phyloP scores from a whole-genome alignment of 78 protist genomes.

The Monocercomonoides exilis region DNA sequence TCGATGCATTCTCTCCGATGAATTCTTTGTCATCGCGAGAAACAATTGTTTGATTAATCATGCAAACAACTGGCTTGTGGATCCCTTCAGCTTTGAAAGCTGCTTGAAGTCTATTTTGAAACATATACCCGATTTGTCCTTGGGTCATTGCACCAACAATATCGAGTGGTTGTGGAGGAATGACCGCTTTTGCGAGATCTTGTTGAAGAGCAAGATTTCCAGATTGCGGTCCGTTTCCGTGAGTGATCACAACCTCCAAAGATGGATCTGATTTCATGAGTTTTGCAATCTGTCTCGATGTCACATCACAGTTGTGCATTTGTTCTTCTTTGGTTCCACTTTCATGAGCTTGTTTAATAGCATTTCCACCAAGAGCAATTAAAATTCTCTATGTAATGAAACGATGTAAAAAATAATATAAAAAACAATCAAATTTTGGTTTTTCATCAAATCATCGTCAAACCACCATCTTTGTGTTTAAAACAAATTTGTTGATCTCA shows the following conservation, averaged over 20 bases:
- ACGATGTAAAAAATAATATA: too few relatives aligned
- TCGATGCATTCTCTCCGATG: constrained; percentile 11
- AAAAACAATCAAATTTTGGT: too few relatives aligned
- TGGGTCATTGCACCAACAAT: constrained; percentile 22
- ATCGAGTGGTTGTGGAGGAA: constrained; percentile 18
- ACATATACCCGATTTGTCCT: constrained; percentile 30
- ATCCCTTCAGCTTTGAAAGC: background rate
- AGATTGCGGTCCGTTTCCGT: constrained; percentile 34
- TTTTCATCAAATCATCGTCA: too few relatives aligned
- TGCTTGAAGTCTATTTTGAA: background rate
- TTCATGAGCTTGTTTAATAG: background rate
- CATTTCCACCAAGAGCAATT: constrained; percentile 11
- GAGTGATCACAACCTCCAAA: constrained; percentile 15
- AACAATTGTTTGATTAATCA: constrained; percentile 7
- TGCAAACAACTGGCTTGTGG: background rate
- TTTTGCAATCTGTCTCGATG: background rate
- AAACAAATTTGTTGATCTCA: too few relatives aligned
- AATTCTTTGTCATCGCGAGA: background rate
- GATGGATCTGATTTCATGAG: background rate
- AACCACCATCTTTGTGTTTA: too few relatives aligned
- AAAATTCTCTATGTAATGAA: background rate
- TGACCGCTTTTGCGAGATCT: background rate
- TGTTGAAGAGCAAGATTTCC: constrained; percentile 22
- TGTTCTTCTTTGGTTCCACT: constrained; percentile 10
- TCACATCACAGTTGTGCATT: constrained; percentile 11